Conservation (phyloP, 768 basidiomycete species). For the Podaxis carcinomalis region DNA sequence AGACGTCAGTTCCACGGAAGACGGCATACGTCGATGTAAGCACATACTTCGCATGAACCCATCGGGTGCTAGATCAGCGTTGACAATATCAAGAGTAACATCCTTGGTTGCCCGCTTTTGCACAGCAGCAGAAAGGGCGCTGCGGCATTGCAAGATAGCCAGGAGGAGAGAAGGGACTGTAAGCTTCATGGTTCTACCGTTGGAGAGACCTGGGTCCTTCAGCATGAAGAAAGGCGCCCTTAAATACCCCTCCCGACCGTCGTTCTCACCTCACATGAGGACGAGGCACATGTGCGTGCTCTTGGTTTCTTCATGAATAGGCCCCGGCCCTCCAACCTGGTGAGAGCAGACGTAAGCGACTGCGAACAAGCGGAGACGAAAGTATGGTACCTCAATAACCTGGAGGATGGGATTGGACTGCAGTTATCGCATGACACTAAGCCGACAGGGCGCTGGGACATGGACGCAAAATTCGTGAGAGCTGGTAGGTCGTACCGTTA, state of each 20-base stretch:
- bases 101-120: constrained; percentile 2
- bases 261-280: background rate
- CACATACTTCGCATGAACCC: constrained; percentile 31
- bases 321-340: background rate
- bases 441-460: background rate
- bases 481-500: background rate
- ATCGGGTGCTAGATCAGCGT: constrained; percentile 43
- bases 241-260: background rate
- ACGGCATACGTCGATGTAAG: background rate
- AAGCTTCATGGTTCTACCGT: constrained; percentile 17
- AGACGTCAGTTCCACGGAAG: background rate
- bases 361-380: background rate
- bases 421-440: background rate
- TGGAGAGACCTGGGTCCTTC: background rate
- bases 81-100: constrained; percentile 32
- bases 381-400: constrained; percentile 1
- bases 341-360: background rate
- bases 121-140: constrained; percentile 8
- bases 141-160: constrained; percentile 15
- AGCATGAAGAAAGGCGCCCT: background rate
- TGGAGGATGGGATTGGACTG: constrained; percentile 12
- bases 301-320: background rate
- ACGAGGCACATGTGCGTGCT: background rate
- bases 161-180: constrained; percentile 17
- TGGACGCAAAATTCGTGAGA: background rate